phyloP scores from a whole-genome alignment of 306 rosid species.

The Cucumis hystrix region DNA sequence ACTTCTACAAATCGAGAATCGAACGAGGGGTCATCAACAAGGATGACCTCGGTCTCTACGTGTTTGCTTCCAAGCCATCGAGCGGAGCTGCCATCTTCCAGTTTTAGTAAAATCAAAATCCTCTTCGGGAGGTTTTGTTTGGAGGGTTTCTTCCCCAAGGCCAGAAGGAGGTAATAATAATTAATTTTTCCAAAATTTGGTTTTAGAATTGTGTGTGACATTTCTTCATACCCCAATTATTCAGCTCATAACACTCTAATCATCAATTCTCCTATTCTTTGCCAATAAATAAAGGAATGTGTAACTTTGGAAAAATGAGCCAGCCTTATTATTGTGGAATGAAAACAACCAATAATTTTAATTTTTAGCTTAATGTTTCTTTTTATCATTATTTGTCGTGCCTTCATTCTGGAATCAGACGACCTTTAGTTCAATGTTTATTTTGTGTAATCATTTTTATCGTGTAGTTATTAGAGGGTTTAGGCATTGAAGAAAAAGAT shows the following conservation, averaged over 20 bases:
- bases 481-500: no score
- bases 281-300: background rate
- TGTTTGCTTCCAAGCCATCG: conserved; percentile 95
- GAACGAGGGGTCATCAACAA: conserved; percentile 46
- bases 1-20: conserved; percentile 55
- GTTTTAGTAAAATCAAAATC: conserved; percentile 22
- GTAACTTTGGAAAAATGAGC: background rate
- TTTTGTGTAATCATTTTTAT: background rate
- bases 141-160: background rate
- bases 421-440: background rate
- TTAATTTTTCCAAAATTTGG: background rate
- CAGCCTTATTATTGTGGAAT: background rate
- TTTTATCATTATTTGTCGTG: background rate
- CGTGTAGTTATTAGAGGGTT: no score
- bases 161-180: background rate
- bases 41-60: conserved; percentile 60
- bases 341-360: background rate
- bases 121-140: background rate
- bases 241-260: background rate
- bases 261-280: background rate
- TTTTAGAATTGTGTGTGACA: background rate
- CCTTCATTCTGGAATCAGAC: background rate
- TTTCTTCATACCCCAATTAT: background rate
- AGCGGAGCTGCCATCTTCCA: conserved; percentile 93
- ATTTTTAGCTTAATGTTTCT: background rate